Evolutionary conservation across 2,329 filamentous ascomycete species (phyloP), one percentile per base, ranked within the genome.

Genomic region (Microdochium paspali): DNA sequence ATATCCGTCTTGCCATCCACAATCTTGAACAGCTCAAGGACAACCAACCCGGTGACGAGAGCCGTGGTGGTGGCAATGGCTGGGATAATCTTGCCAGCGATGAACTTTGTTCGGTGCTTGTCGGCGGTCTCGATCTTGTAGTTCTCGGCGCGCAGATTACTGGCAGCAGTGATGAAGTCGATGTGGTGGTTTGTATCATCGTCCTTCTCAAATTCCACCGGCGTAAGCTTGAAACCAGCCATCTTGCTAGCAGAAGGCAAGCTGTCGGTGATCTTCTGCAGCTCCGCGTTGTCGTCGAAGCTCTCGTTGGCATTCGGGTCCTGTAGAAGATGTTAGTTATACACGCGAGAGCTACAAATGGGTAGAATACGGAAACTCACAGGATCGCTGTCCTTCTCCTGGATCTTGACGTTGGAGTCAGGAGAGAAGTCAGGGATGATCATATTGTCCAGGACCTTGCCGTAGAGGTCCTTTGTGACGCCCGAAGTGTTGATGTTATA

Each of bases 111-210:
- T 82, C 93, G 95, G 77, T 96, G 93, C 52, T 89, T 80, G 62
- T 98, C 91, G 1, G 93, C 90, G 53, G 83, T 79, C 60, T 88
- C 82, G 56, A 98, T 98, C 67, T 93, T 95, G 79, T 98, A 98
- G 72, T 98, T 98, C 67, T 95, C 86, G 1, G 93, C 93, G 50
- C 94, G 87, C 50, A 98, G 74, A 65, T 98, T 98, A 73, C 90
- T 96, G 54, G 90, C 90, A 1, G 90, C 90, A 7, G 93, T 94
- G 69, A 98, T 97, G 73, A 98, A 98, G 68, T 97, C 93, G 59
- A 98, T 98, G 73, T 98, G 93, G 67, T 93, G 82, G 67, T 98
- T 98, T 45, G 85, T 88, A 66, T 98, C 94, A 59, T 98, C 93
- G 55, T 98, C 93, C 76, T 98, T 98, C 70, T 98, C 90, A 59